phyloP scores from a whole-genome alignment of 805 yeast species.

The Yamadazyma olivae region DNA sequence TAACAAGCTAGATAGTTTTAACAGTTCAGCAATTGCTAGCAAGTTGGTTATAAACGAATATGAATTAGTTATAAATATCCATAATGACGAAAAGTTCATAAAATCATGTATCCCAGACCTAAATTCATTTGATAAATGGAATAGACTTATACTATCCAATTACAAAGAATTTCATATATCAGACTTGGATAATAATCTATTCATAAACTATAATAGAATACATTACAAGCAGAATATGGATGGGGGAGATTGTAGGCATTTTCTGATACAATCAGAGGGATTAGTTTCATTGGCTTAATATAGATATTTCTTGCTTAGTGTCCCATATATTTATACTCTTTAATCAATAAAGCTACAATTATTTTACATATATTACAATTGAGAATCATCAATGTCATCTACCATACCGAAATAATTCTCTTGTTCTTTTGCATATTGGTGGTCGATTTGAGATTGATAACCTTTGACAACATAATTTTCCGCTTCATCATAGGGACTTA shows the following conservation, averaged over 20 bases:
- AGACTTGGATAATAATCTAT: slow-evolving; percentile 9
- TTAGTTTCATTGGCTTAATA: slow-evolving; percentile 19
- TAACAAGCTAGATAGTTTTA: neutral
- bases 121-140: slow-evolving; percentile 40
- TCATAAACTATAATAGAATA: slow-evolving; percentile 10
- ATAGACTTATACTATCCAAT: slow-evolving; percentile 16
- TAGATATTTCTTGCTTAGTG: no score
- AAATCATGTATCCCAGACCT: slow-evolving; percentile 35
- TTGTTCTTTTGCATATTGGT: slow-evolving; percentile 26
- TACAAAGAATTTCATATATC: slow-evolving; percentile 5
- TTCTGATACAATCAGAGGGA: slow-evolving; percentile 26
- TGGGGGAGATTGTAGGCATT: slow-evolving; percentile 18
- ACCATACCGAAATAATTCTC: slow-evolving; percentile 39
- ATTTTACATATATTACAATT: neutral
- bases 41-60: neutral
- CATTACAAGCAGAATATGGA: slow-evolving; percentile 1
- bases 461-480: slow-evolving; percentile 37
- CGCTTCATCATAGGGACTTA: slow-evolving; percentile 38
- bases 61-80: neutral
- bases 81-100: slow-evolving; percentile 32
- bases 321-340: slow-evolving; percentile 1
- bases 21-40: no score
- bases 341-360: slow-evolving; percentile 4
- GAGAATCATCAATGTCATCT: slow-evolving; percentile 3
- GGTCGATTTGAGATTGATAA: slow-evolving; percentile 12